Percentiles rank a stretch among this genome's conserved stretches.
Conservation (phyloP, 1,284 basidiomycete genomes). For the Chiua sp. region DNA sequence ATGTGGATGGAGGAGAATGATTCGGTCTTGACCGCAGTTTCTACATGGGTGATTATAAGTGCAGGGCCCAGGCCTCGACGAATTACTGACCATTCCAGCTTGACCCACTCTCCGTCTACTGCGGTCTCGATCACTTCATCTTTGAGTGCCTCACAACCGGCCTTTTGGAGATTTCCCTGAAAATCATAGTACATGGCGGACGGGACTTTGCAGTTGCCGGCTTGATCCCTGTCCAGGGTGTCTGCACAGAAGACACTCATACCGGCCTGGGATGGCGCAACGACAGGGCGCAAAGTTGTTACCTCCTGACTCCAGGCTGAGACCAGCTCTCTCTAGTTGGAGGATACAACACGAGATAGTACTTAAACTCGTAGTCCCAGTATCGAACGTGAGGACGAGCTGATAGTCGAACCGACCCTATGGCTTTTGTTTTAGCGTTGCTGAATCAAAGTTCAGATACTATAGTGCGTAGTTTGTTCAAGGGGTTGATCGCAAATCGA, state of each 20-base stretch:
- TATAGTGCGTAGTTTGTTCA: constrained; percentile 1
- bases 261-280: neutral
- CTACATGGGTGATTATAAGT: too few relatives aligned
- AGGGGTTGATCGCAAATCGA: neutral
- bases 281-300: constrained; percentile 1
- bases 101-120: constrained; percentile 47
- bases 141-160: constrained; percentile 52
- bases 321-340: constrained; percentile 49
- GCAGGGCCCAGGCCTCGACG: constrained; percentile 9
- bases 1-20: constrained; percentile 29
- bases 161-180: constrained; percentile 45
- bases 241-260: constrained; percentile 2
- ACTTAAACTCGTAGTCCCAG: constrained; percentile 58
- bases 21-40: too few relatives aligned
- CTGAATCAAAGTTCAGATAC: neutral
- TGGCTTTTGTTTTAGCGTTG: constrained; percentile 18
- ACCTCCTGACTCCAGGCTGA: constrained; percentile 47
- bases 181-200: constrained; percentile 55
- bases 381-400: constrained; percentile 52
- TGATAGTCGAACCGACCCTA: constrained; percentile 33
- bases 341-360: constrained; percentile 46
- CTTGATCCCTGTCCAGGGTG: too few relatives aligned
- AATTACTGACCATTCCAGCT: constrained; percentile 50
- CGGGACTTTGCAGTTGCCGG: constrained; percentile 53
- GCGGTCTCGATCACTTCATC: constrained; percentile 43